Evolutionary conservation across 2,329 filamentous ascomycete species (phyloP), one percentile per base, ranked within the genome.

Genomic region (Pyrenophora teres): DNA sequence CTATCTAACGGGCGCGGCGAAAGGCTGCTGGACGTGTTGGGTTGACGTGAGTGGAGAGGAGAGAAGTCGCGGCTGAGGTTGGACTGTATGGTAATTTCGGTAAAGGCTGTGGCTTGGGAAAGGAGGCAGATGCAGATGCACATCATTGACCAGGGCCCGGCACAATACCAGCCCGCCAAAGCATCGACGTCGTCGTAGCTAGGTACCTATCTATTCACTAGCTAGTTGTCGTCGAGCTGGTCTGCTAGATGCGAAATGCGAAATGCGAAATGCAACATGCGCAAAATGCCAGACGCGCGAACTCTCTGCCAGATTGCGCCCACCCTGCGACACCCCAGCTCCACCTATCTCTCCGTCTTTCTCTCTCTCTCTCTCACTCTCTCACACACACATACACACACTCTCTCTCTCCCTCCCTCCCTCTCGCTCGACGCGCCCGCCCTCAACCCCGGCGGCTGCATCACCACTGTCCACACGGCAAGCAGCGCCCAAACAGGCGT

Each of bases 1-100:
- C 46, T 54, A 41, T 57, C 54, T 55, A 59, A 56, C 50, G 50
- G 56, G 46, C 35, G 56, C 56, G 49, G 52, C 54, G 57, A 47
- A 41, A 33, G 52, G 51, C 49, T 47, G 50, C 52, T 46, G 48
- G 58, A 44, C 58, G 61, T 46, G 50, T 36, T 52, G 44, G 44
- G 44, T 59, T 60, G 63, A 61, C 63, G 67, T 62, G 65, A 59
- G 67, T 68, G 62, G 57, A 60, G 67, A 59, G 62, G 55, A 52
- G 55, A 58, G 64, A 57, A 63, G 59, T 64, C 59, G 65, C 67
- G 64, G 66, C 67, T 62, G 63, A 61, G 57, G 54, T 36, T 55
- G 35, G 35, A 45, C 42, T 46, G 37, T 39, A 51, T 44, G 43
- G 52, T 37, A 61, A 61, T 61, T 44, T 61, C 56, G 55, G 39